phyloP scores from a whole-genome alignment of 2,329 filamentous ascomycete species.

The Cladosporium sp. region DNA sequence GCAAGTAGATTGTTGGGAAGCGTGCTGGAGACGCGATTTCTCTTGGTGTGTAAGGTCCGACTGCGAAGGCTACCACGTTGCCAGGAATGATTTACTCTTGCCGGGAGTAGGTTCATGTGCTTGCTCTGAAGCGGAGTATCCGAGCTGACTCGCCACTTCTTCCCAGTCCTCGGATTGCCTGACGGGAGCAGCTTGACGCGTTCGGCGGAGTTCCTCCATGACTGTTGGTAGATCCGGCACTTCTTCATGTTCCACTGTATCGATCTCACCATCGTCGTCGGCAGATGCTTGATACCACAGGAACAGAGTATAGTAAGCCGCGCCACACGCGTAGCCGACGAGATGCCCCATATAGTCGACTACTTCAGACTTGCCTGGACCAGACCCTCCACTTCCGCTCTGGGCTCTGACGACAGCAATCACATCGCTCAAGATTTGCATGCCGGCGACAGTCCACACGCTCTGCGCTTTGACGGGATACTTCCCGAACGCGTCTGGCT shows the following conservation, averaged over 20 bases:
- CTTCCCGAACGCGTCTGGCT: conserved; percentile 3
- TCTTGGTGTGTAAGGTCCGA: background rate
- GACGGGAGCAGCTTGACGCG: background rate
- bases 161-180: conserved; percentile 14
- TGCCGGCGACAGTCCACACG: conserved; percentile 8
- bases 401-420: background rate
- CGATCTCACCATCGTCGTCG: background rate
- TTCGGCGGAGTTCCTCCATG: background rate
- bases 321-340: conserved; percentile 13
- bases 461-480: background rate
- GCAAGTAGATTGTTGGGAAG: background rate
- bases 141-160: conserved; percentile 13
- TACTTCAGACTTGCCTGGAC: background rate
- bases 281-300: background rate
- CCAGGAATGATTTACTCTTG: background rate
- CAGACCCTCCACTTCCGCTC: background rate
- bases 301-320: conserved; percentile 12
- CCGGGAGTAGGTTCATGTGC: background rate
- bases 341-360: conserved; percentile 13
- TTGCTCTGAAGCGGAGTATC: background rate
- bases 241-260: background rate
- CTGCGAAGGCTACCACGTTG: background rate
- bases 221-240: background rate
- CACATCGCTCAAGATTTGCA: conserved; percentile 5
- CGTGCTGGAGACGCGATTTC: background rate